Percentiles rank a stretch among this genome's conserved stretches.
Evolutionary conservation across 176 grass and related monocot species (phyloP).

Genomic region (Elymus sibiricus): DNA sequence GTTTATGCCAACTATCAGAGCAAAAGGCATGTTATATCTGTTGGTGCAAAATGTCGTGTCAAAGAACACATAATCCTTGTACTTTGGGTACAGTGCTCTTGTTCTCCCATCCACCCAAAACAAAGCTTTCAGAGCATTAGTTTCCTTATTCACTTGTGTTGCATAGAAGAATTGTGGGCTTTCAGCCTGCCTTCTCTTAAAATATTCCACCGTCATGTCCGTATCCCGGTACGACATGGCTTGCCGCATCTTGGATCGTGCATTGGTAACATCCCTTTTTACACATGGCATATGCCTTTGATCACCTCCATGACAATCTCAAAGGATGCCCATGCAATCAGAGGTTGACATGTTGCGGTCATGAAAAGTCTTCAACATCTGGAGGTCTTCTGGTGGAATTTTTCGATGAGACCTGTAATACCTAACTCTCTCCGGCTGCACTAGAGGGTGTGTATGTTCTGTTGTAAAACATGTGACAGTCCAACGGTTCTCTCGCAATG

Average conservation of each 20-base stretch:
- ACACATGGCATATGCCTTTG: background rate
- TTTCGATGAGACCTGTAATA: background rate
- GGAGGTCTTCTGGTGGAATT: background rate
- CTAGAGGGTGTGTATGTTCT: background rate
- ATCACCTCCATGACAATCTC: background rate
- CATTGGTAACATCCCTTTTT: background rate
- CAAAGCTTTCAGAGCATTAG: background rate
- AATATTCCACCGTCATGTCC: background rate
- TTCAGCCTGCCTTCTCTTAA: background rate
- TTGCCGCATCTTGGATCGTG: background rate
- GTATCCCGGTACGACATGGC: accelerated
- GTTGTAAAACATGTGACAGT: background rate
- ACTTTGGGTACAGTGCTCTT: background rate
- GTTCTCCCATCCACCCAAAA: no score
- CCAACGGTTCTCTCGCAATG: background rate
- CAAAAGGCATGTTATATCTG: background rate
- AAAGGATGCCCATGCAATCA: accelerated
- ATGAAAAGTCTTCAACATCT: background rate
- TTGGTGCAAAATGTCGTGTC: slow-evolving; percentile 1
- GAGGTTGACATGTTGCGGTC: background rate
- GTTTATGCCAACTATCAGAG: background rate
- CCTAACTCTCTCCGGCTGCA: background rate
- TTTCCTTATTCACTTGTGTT: background rate
- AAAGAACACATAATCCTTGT: slow-evolving; percentile 7
- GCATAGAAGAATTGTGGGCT: background rate